Percentiles rank a stretch among this genome's conserved stretches.
Evolutionary conservation across 306 rosid species (phyloP).

Genomic region (Albizia julibrissin): DNA sequence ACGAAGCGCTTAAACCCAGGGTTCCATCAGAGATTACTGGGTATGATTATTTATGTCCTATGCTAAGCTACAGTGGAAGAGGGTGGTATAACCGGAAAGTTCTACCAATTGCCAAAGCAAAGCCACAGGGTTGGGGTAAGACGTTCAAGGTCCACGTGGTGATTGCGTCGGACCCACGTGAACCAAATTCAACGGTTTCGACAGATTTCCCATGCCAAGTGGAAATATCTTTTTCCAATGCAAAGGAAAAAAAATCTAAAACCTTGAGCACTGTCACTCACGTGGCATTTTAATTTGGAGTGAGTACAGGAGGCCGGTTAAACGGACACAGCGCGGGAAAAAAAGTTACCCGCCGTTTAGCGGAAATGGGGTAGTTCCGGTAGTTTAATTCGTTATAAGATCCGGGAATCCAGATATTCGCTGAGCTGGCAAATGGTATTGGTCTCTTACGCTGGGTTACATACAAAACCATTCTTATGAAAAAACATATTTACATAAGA

Average conservation of each 20-base stretch:
- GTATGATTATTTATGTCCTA: background rate
- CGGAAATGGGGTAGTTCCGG: background rate
- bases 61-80: background rate
- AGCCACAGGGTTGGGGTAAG: conserved; percentile 32
- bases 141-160: conserved; percentile 41
- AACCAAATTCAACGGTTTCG: background rate
- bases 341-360: background rate
- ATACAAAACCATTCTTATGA: background rate
- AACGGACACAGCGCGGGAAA: background rate
- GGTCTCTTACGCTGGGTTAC: background rate
- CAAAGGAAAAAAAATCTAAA: background rate
- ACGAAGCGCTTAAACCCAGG: background rate
- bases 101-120: conserved; percentile 18
- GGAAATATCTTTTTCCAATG: conserved; percentile 1
- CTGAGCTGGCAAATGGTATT: background rate
- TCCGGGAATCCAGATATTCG: background rate
- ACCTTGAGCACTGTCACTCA: background rate
- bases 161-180: conserved; percentile 29
- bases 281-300: background rate
- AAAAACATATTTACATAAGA: too few relatives aligned
- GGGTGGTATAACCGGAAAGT: background rate
- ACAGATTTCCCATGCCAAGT: conserved; percentile 4
- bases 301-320: background rate
- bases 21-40: background rate
- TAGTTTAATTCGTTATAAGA: background rate